A percentile compares a stretch with the other conserved stretches of the same genome.
These are phyloP conservation scores for Penicillium cataractarum DNA, from an alignment of 495 filamentous ascomycete species.

Conservation along the genomic window DNA sequence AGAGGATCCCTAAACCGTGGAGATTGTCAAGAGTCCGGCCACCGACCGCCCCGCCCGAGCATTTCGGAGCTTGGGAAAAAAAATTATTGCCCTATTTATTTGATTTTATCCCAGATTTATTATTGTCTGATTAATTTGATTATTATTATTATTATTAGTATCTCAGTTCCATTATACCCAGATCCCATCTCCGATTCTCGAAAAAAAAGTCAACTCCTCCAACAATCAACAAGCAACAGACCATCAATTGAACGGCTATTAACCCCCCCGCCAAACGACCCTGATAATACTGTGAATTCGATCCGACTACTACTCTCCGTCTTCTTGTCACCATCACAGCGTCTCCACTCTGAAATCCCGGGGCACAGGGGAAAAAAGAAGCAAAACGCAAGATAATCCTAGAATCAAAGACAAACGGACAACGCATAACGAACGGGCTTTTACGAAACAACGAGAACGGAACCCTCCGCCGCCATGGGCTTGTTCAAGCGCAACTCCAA, in stretches of 20 bases:
- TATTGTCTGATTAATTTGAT: not conserved
- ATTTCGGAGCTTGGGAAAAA: conserved; percentile 11
- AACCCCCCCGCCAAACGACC: not conserved
- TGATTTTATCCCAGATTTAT: not conserved
- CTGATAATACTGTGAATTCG: not conserved
- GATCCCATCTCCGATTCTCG: not conserved
- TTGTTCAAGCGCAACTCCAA: conserved; percentile 68
- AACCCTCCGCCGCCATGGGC: conserved; percentile 51
- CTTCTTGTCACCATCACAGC: not conserved
- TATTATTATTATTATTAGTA: not conserved
- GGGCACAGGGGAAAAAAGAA: not conserved
- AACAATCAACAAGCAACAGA: not conserved
- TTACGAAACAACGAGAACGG: not conserved
- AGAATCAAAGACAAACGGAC: not conserved
- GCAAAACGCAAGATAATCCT: not conserved
- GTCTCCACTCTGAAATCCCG: conserved; percentile 4
- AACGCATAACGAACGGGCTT: not conserved
- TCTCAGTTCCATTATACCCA: not conserved
- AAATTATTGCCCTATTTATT: conserved; percentile 11
- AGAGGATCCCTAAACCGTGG: conserved; percentile 19
- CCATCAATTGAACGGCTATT: too few relatives aligned
- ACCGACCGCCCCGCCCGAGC: conserved; percentile 21
- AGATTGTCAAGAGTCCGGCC: conserved; percentile 21
- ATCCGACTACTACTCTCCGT: not conserved
- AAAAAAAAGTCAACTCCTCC: not conserved